phyloP scores from a whole-genome alignment of 2,329 filamentous ascomycete genomes.

The Nemania sp. region DNA sequence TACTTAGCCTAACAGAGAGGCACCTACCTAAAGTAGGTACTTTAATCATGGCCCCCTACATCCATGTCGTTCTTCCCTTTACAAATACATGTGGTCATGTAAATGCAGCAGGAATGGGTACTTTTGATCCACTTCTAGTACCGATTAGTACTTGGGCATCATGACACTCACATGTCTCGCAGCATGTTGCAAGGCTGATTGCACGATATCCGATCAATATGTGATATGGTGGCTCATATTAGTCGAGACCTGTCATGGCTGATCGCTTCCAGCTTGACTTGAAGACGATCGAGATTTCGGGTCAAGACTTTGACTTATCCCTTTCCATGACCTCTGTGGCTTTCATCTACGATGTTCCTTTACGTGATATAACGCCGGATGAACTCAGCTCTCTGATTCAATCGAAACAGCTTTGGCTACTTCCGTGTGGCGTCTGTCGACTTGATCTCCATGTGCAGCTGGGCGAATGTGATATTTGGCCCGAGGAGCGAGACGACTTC shows the following conservation, averaged over 20 bases:
- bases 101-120: background rate
- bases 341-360: constrained; percentile 31
- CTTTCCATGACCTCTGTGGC: constrained; percentile 34
- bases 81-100: background rate
- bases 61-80: constrained; percentile 15
- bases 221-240: background rate
- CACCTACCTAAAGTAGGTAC: too few relatives aligned
- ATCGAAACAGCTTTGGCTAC: constrained; percentile 36
- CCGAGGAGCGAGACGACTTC: constrained; percentile 23
- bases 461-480: constrained; percentile 10
- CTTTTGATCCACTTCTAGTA: background rate
- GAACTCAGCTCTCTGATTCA: constrained; percentile 31
- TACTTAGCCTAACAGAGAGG: background rate
- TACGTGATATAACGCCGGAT: constrained; percentile 15
- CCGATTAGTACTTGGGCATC: background rate
- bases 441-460: constrained; percentile 33
- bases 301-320: constrained; percentile 19
- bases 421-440: constrained; percentile 36
- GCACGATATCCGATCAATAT: background rate
- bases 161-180: background rate
- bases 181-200: background rate
- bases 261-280: constrained; percentile 31
- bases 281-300: constrained; percentile 34
- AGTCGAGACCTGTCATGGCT: constrained; percentile 27
- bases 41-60: too few relatives aligned